Evolutionary conservation across 768 basidiomycete species (phyloP).

Genomic region (Candolleomyces aberdarensis): DNA sequence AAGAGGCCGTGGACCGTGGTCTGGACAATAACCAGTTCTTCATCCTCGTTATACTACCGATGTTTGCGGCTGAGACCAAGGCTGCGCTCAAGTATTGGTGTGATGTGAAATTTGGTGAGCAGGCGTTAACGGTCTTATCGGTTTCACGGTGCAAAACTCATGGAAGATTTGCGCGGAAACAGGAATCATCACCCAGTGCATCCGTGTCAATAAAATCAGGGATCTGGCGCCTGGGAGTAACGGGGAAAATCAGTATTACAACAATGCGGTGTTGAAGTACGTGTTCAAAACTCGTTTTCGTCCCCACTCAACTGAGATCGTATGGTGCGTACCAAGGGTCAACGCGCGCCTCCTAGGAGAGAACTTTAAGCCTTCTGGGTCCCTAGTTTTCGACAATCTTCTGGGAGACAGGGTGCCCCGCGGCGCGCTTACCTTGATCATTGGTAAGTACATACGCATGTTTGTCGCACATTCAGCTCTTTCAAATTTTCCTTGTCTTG

Average conservation of each 20-base stretch:
- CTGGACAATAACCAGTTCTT: not conserved
- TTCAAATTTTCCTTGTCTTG: too few relatives aligned
- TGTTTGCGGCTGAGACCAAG: slow-evolving; percentile 41
- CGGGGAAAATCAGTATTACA: slow-evolving; percentile 54
- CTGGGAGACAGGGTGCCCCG: too few relatives aligned
- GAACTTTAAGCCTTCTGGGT: slow-evolving; percentile 34
- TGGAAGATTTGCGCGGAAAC: too few relatives aligned
- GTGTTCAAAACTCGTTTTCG: slow-evolving; percentile 7
- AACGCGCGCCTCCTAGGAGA: slow-evolving; percentile 54
- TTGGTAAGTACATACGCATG: too few relatives aligned
- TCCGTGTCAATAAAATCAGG: not conserved
- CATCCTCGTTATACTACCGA: slow-evolving; percentile 49
- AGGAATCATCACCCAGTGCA: slow-evolving; percentile 14
- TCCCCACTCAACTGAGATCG: not conserved
- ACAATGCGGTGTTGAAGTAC: slow-evolving; percentile 55
- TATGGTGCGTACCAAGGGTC: slow-evolving; percentile 30
- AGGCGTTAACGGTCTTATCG: too few relatives aligned
- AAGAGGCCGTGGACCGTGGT: too few relatives aligned
- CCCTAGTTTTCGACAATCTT: too few relatives aligned
- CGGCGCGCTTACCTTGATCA: too few relatives aligned
- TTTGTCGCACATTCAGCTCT: too few relatives aligned
- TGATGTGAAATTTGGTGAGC: too few relatives aligned
- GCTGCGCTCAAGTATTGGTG: slow-evolving; percentile 52
- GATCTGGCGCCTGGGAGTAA: slow-evolving; percentile 26
- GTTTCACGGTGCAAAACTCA: too few relatives aligned